phyloP scores from a whole-genome alignment of 495 filamentous ascomycete species.

The Tetracladium setigerum region DNA sequence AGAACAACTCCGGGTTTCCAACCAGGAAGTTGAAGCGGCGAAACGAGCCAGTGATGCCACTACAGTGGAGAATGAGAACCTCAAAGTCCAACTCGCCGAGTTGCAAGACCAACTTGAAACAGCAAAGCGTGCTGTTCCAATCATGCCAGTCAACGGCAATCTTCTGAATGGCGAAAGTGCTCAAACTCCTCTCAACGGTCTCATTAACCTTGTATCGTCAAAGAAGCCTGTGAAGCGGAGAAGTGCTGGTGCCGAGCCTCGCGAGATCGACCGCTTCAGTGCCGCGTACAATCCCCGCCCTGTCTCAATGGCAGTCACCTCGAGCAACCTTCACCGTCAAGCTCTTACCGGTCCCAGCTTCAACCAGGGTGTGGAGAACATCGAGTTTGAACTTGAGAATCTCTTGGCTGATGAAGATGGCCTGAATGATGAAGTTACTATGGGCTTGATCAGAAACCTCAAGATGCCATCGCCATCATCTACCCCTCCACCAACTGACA shows the following conservation, averaged over 20 bases:
- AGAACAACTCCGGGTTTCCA: constrained; percentile 68
- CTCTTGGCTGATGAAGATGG: constrained; percentile 92
- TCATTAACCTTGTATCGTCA: constrained; percentile 93
- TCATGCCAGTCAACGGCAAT: constrained; percentile 57
- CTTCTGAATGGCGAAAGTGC: constrained; percentile 55
- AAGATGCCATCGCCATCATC: constrained; percentile 85
- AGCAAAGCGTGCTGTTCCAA: constrained; percentile 60
- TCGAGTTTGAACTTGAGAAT: constrained; percentile 88
- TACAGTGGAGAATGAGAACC: constrained; percentile 73
- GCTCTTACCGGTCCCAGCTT: constrained; percentile 61
- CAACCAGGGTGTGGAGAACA: constrained; percentile 72
- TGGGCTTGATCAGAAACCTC: constrained; percentile 91
- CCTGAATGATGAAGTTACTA: constrained; percentile 90
- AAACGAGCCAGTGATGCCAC: constrained; percentile 60
- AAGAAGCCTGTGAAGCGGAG: constrained; percentile 89
- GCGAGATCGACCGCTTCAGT: constrained; percentile 78
- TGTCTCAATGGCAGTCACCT: constrained; percentile 83
- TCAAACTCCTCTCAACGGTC: constrained; percentile 54
- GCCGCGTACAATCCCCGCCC: constrained; percentile 89
- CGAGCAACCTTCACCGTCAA: constrained; percentile 52
- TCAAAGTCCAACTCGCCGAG: constrained; percentile 81
- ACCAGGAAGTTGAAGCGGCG: constrained; percentile 67
- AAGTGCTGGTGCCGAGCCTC: constrained; percentile 84
- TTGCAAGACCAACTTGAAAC: constrained; percentile 89
- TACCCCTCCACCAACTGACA: constrained; percentile 84